Evolutionary conservation across 495 filamentous ascomycete species (phyloP), one percentile per base, ranked within the genome.

Genomic region (Pseudomonodictys pantanalensis): DNA sequence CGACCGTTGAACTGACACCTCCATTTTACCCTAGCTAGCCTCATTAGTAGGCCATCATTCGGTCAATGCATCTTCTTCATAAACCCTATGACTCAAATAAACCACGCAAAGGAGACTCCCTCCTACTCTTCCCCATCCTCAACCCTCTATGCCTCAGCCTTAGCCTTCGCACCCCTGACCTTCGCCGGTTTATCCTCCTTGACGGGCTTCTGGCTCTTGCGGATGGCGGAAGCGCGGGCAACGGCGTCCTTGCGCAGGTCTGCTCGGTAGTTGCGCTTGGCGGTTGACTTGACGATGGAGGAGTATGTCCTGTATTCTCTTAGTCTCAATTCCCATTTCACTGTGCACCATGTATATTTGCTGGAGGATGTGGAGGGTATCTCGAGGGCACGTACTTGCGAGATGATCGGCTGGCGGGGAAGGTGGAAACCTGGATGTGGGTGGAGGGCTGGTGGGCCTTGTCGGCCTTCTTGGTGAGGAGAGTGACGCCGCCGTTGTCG

Each of bases 241-340:
- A 97, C 87, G 62, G 91, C 91, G 65, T 85, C 86, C 69, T 85
- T 80, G 62, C 91, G 89, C 73, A 98, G 81, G 72, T 98, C 93
- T 67, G 86, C 72, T 71, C 93, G 86, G 64, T 73, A 76, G 67
- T 83, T 80, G 73, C 82, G 79, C 84, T 89, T 91, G 69, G 91
- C 88, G 59, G 86, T 86, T 72, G 77, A 77, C 78, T 78, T 84
- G 72, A 87, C 92, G 70, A 97, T 85, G 65, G 81, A 78, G 78
- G 85, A 88, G 83, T 90, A 97, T 76, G 88, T 89, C 81, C 92
- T 97, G 69, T 49, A 65, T 29, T 17, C 20, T 10, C 39, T 51
- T 47, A 52, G 24, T 43, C 1, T 22, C n/a, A 48, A 17, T 28
- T 18, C 32, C 12, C 20, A 18, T 18, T 15, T 41, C 12, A 15